phyloP scores from a whole-genome alignment of 208 protist genomes.

The Leishmania braziliensis region DNA sequence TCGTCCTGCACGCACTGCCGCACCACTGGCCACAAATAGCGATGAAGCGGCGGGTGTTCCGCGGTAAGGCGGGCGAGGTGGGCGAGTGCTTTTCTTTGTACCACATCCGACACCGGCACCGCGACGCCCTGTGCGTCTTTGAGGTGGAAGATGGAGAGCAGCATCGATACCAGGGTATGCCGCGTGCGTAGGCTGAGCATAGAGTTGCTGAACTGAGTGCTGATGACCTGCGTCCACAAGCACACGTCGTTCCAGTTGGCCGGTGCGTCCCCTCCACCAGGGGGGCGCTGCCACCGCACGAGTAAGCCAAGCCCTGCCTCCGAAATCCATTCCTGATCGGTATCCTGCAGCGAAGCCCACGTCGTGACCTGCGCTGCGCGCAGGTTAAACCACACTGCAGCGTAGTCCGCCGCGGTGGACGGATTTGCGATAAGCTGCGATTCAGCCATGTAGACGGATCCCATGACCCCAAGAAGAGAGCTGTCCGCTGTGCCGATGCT shows the following conservation, averaged over 20 bases:
- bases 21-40: conserved; percentile 71
- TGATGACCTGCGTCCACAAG: conserved; percentile 41
- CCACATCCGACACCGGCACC: conserved; percentile 38
- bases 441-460: conserved; percentile 41
- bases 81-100: conserved; percentile 50
- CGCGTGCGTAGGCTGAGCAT: conserved; percentile 52
- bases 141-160: conserved; percentile 73
- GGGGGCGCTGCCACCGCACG: conserved; percentile 12
- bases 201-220: conserved; percentile 38
- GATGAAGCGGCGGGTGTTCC: conserved; percentile 59
- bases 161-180: conserved; percentile 53
- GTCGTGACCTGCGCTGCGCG: conserved; percentile 62
- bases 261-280: neutral
- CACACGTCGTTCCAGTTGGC: conserved; percentile 36
- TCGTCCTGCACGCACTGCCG: conserved; percentile 71
- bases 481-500: neutral
- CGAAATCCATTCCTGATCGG: conserved; percentile 2
- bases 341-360: conserved; percentile 43
- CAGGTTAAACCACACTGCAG: conserved; percentile 49
- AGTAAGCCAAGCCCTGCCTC: conserved; percentile 9
- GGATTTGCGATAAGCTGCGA: conserved; percentile 29
- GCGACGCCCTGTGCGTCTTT: conserved; percentile 46
- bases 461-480: conserved; percentile 9
- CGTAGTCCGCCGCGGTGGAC: conserved; percentile 31
- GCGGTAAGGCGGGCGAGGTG: conserved; percentile 59